These are phyloP conservation scores for Trypanosoma brucei DNA, from an alignment of 208 protist species.

Conservation along the genomic window DNA sequence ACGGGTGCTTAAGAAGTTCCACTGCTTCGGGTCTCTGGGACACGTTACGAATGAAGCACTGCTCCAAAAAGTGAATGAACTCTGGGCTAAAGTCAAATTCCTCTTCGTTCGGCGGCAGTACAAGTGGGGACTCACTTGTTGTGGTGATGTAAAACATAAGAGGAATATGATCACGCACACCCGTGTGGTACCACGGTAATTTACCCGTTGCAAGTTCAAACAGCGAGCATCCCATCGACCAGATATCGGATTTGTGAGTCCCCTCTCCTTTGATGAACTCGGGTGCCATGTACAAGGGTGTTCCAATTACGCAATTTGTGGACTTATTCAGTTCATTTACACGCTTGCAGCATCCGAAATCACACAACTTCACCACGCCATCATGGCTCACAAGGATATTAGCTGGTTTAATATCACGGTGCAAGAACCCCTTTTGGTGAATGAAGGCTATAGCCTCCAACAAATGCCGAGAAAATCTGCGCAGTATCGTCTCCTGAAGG, in stretches of 20 bases:
- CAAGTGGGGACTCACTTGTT: constrained; percentile 71
- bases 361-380: constrained; percentile 87
- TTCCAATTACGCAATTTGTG: constrained; percentile 83
- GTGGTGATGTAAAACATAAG: constrained; percentile 90
- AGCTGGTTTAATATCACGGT: constrained; percentile 90
- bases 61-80: constrained; percentile 83
- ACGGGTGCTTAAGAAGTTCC: constrained; percentile 80
- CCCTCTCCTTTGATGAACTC: constrained; percentile 85
- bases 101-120: constrained; percentile 42
- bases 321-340: constrained; percentile 80
- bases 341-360: constrained; percentile 91
- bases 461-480: constrained; percentile 63
- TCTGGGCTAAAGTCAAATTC: constrained; percentile 61
- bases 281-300: constrained; percentile 87
- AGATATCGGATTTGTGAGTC: constrained; percentile 84
- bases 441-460: constrained; percentile 83
- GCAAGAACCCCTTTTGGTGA: constrained; percentile 85
- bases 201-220: constrained; percentile 83
- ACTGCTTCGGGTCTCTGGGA: constrained; percentile 51
- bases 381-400: constrained; percentile 86
- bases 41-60: constrained; percentile 80
- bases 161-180: constrained; percentile 70
- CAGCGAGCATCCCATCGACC: constrained; percentile 84
- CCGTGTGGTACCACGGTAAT: constrained; percentile 81
- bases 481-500: constrained; percentile 72